Conservation (phyloP, 495 filamentous ascomycete genomes). For the Hypoxylon perforatum region DNA sequence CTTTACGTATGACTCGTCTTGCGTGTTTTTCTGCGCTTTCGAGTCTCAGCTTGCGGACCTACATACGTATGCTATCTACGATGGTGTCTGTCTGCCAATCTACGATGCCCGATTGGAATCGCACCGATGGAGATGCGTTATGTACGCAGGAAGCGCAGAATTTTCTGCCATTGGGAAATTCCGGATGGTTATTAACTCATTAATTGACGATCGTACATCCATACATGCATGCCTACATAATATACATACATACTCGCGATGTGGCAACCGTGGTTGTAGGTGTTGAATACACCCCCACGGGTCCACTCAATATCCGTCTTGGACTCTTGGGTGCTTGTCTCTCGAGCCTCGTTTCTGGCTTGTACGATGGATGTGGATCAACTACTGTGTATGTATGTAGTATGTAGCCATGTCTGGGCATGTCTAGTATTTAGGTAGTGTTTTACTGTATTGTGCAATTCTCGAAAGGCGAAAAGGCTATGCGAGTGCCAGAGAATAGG, state of each 20-base stretch:
- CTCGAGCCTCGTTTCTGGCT: constrained; percentile 15
- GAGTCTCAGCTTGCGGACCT: constrained; percentile 28
- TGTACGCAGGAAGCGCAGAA: constrained; percentile 4
- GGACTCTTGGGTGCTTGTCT: constrained; percentile 27
- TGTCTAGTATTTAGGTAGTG: constrained; percentile 14
- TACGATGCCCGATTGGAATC: constrained; percentile 20
- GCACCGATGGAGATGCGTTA: not conserved
- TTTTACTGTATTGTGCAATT: constrained; percentile 27
- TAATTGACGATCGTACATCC: constrained; percentile 35
- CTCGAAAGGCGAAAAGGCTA: constrained; percentile 28
- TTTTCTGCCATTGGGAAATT: constrained; percentile 31
- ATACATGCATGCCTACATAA: too few species aligned
- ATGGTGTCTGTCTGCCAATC: constrained; percentile 15
- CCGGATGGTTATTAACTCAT: constrained; percentile 30
- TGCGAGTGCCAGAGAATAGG: constrained; percentile 37
- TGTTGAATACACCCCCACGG: constrained; percentile 33
- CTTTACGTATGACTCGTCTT: constrained; percentile 36
- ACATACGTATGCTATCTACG: not conserved
- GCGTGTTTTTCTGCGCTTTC: constrained; percentile 15
- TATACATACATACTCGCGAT: constrained; percentile 12
- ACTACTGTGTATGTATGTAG: constrained; percentile 24
- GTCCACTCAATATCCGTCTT: constrained; percentile 39
- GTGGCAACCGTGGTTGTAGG: constrained; percentile 41
- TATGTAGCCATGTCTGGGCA: constrained; percentile 29
- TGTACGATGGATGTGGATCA: too few species aligned